Conservation (phyloP, 139 green algal species). For the Pleodorina starrii region DNA sequence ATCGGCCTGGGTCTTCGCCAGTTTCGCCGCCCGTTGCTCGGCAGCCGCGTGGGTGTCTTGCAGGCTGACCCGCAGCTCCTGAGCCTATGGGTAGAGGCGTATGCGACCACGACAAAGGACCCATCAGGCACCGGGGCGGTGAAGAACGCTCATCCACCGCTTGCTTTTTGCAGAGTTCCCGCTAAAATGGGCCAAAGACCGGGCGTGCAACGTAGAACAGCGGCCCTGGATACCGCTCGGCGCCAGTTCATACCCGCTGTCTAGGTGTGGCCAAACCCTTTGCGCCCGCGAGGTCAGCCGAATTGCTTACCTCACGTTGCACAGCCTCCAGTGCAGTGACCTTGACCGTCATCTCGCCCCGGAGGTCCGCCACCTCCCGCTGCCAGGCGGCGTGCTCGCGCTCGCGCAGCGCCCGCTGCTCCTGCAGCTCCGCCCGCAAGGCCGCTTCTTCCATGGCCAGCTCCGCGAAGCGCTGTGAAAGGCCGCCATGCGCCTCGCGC, state of each 20-base stretch:
- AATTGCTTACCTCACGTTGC: too few relatives aligned
- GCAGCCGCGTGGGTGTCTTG: background rate
- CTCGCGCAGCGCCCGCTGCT: background rate
- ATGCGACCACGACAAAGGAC: too few relatives aligned
- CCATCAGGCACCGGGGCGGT: too few relatives aligned
- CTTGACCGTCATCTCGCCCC: conserved; percentile 7
- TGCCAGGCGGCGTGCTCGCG: background rate
- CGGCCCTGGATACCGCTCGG: too few relatives aligned
- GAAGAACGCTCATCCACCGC: too few relatives aligned
- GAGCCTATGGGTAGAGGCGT: background rate
- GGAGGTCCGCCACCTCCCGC: background rate
- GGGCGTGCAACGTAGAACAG: too few relatives aligned
- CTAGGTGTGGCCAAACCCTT: too few relatives aligned
- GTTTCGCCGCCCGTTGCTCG: background rate
- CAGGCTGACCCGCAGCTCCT: background rate
- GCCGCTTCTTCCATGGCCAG: background rate
- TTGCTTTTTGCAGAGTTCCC: too few relatives aligned
- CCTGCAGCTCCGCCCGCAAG: background rate
- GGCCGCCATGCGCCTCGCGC: background rate
- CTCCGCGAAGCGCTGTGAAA: background rate
- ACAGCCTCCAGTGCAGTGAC: background rate
- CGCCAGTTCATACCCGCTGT: too few relatives aligned
- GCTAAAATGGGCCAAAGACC: too few relatives aligned
- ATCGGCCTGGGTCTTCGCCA: background rate
- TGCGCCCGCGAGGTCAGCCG: too few relatives aligned